Evolutionary conservation across 495 filamentous ascomycete genomes (phyloP).

Genomic region (Neurospora sp.): DNA sequence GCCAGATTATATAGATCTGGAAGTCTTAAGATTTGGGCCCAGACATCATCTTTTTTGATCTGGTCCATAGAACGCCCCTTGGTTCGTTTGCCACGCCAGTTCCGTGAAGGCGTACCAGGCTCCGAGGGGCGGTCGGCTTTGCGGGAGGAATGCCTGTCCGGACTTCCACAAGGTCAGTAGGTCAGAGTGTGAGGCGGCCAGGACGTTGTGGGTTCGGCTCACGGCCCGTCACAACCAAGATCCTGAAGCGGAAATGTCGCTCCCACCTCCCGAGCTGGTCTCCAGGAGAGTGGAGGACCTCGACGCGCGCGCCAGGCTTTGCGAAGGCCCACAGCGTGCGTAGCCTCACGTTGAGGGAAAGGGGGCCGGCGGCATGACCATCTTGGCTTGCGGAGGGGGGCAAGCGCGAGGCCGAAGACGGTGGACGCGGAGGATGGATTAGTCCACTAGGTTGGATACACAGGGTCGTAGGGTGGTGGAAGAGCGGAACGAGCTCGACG

Average conservation of each 20-base stretch:
- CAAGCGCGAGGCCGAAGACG: not conserved
- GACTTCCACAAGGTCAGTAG: not conserved
- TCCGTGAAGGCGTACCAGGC: slow-evolving; percentile 3
- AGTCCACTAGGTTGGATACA: slow-evolving; percentile 4
- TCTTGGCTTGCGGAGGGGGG: not conserved
- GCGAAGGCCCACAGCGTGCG: slow-evolving; percentile 1
- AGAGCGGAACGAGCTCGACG: not conserved
- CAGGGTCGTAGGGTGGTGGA: not conserved
- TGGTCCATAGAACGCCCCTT: not conserved
- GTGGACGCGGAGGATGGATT: not conserved
- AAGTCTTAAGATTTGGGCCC: not conserved
- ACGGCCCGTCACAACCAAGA: slow-evolving; percentile 18
- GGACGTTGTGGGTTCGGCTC: slow-evolving; percentile 12
- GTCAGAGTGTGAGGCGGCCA: slow-evolving; percentile 2
- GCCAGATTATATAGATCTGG: slow-evolving; percentile 16
- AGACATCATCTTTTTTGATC: not conserved
- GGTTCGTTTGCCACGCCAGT: not conserved
- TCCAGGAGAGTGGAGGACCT: not conserved
- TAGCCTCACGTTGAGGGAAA: slow-evolving; percentile 8
- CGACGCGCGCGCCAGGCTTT: not conserved
- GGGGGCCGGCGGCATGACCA: not conserved
- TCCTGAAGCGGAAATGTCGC: slow-evolving; percentile 2
- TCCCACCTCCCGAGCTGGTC: slow-evolving; percentile 1
- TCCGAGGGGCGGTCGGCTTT: slow-evolving; percentile 9
- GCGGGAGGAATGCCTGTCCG: not conserved